A percentile compares a stretch with the other conserved stretches of the same genome.
These are phyloP conservation scores for Leccinum aurantiacum DNA, from an alignment of 768 basidiomycete genomes.

Conservation along the genomic window DNA sequence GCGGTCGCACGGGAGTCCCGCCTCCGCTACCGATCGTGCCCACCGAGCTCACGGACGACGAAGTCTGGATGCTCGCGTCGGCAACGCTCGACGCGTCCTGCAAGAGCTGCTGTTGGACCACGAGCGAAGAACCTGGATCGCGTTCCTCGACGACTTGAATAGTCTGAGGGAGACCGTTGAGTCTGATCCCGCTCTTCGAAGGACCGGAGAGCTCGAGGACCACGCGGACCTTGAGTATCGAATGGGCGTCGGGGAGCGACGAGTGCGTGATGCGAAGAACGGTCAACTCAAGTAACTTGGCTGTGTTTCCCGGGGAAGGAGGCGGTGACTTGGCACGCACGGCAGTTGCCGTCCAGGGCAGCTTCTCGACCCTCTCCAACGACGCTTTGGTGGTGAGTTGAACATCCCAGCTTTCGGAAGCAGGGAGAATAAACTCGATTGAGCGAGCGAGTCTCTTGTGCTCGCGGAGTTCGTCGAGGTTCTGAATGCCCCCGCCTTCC, in stretches of 20 bases:
- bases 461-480: slow-evolving; percentile 70
- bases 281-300: slow-evolving; percentile 48
- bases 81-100: slow-evolving; percentile 71
- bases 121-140: slow-evolving; percentile 53
- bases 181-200: slow-evolving; percentile 64
- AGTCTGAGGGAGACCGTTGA: slow-evolving; percentile 81
- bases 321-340: slow-evolving; percentile 41
- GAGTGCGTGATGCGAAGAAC: slow-evolving; percentile 73
- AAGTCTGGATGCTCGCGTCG: slow-evolving; percentile 65
- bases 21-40: slow-evolving; percentile 44
- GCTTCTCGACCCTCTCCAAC: slow-evolving; percentile 64
- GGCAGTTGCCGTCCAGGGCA: slow-evolving; percentile 72
- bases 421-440: slow-evolving; percentile 78
- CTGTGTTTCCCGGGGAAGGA: slow-evolving; percentile 31
- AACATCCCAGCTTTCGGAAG: slow-evolving; percentile 82
- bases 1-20: slow-evolving; percentile 24
- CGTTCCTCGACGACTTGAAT: slow-evolving; percentile 67
- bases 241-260: slow-evolving; percentile 66
- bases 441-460: slow-evolving; percentile 69
- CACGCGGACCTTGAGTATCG: slow-evolving; percentile 77
- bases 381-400: slow-evolving; percentile 75
- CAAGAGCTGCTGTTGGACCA: slow-evolving; percentile 46
- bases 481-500: slow-evolving; percentile 33
- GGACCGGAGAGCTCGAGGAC: slow-evolving; percentile 79
- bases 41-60: slow-evolving; percentile 56